phyloP scores from a whole-genome alignment of 768 basidiomycete species.

The Chalciporus sphaerocephalus region DNA sequence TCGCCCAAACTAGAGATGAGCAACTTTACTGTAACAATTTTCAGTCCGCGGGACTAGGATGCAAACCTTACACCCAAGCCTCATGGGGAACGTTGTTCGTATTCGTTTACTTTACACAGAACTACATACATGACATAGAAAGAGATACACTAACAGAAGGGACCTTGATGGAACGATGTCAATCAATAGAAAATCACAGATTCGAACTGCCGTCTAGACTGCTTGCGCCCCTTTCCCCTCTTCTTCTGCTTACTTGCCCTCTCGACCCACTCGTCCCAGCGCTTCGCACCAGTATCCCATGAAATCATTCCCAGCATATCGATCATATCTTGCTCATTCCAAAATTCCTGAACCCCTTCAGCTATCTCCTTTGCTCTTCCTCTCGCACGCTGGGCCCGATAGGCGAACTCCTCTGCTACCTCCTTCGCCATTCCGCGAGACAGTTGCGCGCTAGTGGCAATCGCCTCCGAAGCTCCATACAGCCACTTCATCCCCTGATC shows the following conservation, averaged over 20 bases:
- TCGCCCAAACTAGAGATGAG: too few relatives aligned
- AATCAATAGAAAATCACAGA: constrained; percentile 12
- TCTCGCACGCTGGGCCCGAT: constrained; percentile 43
- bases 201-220: constrained; percentile 11
- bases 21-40: too few relatives aligned
- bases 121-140: constrained; percentile 19
- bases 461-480: constrained; percentile 37
- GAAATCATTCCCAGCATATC: constrained; percentile 12
- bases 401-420: constrained; percentile 34
- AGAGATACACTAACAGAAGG: not conserved
- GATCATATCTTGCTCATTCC: constrained; percentile 20
- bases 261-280: constrained; percentile 20
- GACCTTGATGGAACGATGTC: not conserved
- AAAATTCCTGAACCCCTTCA: constrained; percentile 27
- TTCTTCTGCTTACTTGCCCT: constrained; percentile 4
- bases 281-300: constrained; percentile 17
- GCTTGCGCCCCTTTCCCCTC: constrained; percentile 12
- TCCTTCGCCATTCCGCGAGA: constrained; percentile 43
- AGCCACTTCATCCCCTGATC: constrained; percentile 46
- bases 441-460: constrained; percentile 38
- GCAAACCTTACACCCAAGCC: not conserved
- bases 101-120: constrained; percentile 18
- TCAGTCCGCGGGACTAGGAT: too few relatives aligned
- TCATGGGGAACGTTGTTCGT: not conserved
- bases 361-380: constrained; percentile 43